A percentile compares a stretch with the other conserved stretches of the same genome.
Conservation (phyloP, 352 stramenopile genomes). For the Phytopythium kandeliae region DNA sequence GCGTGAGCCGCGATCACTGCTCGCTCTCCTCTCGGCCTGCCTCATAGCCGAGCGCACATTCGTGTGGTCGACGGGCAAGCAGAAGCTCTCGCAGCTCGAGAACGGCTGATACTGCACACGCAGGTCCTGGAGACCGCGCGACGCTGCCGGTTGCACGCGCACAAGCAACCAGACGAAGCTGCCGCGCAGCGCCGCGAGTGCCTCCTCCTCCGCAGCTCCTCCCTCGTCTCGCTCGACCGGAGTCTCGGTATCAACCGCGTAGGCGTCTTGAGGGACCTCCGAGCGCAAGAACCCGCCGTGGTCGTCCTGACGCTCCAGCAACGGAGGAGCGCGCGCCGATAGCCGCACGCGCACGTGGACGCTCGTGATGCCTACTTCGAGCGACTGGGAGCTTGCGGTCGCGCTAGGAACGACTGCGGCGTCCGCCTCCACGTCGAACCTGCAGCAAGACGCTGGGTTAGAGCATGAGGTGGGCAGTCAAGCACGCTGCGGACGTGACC, state of each 20-base stretch:
- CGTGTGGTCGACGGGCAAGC: slow-evolving; percentile 44
- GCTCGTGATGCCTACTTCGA: background rate
- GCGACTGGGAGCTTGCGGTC: background rate
- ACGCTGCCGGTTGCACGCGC: slow-evolving; percentile 24
- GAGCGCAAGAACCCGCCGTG: slow-evolving; percentile 33
- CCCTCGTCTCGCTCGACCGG: slow-evolving; percentile 2
- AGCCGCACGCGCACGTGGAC: slow-evolving; percentile 43
- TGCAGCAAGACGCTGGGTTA: slow-evolving; percentile 5
- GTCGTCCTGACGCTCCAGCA: slow-evolving; percentile 27
- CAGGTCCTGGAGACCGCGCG: slow-evolving; percentile 3
- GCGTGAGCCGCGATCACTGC: background rate
- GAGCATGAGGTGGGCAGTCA: too few species aligned
- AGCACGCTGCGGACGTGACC: too few species aligned
- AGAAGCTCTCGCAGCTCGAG: slow-evolving; percentile 42
- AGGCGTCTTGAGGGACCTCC: slow-evolving; percentile 8
- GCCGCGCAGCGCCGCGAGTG: slow-evolving; percentile 17
- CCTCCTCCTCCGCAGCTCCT: slow-evolving; percentile 6
- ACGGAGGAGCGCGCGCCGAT: slow-evolving; percentile 14
- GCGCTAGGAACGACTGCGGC: slow-evolving; percentile 15
- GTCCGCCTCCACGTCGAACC: slow-evolving; percentile 48
- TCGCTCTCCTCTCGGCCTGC: too few species aligned
- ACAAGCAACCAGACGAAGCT: slow-evolving; percentile 45
- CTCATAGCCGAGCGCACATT: slow-evolving; percentile 27
- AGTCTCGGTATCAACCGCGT: slow-evolving; percentile 10
- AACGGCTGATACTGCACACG: slow-evolving; percentile 57